A percentile compares a stretch with the other conserved stretches of the same genome.
Conservation (phyloP, 352 stramenopile species). For the Thraustochytrium sp. region DNA sequence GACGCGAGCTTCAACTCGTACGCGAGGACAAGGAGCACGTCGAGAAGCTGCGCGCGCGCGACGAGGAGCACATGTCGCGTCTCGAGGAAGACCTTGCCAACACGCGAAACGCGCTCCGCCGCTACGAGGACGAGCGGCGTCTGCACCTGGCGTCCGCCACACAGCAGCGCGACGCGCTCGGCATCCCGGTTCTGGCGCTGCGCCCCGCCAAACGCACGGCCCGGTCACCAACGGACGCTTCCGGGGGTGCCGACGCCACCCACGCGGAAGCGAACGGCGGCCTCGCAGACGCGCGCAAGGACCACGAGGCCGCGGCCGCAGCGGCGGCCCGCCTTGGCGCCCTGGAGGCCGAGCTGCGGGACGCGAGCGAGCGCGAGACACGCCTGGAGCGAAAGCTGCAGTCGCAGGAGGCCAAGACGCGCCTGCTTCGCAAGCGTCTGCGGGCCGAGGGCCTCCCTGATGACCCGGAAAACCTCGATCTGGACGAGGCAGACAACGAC, state of each 20-base stretch:
- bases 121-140: neutral
- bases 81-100: conserved; percentile 50
- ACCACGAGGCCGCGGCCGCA: neutral
- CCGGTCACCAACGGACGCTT: too few species aligned
- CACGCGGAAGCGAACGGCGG: neutral
- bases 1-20: conserved; percentile 47
- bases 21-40: conserved; percentile 54
- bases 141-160: neutral
- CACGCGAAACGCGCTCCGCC: conserved; percentile 28
- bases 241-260: neutral
- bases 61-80: conserved; percentile 48
- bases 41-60: conserved; percentile 43
- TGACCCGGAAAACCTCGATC: neutral
- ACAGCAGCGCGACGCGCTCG: neutral
- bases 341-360: neutral
- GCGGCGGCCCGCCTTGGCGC: neutral
- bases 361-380: neutral
- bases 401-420: neutral
- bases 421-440: conserved; percentile 1
- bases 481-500: neutral
- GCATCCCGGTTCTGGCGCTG: neutral
- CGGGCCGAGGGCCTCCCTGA: neutral
- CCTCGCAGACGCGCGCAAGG: too few species aligned
- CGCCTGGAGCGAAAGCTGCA: neutral
- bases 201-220: too few species aligned